Base-by-base conservation (phyloP, 495 filamentous ascomycete species). In the Chaetomium tenue region DNA sequence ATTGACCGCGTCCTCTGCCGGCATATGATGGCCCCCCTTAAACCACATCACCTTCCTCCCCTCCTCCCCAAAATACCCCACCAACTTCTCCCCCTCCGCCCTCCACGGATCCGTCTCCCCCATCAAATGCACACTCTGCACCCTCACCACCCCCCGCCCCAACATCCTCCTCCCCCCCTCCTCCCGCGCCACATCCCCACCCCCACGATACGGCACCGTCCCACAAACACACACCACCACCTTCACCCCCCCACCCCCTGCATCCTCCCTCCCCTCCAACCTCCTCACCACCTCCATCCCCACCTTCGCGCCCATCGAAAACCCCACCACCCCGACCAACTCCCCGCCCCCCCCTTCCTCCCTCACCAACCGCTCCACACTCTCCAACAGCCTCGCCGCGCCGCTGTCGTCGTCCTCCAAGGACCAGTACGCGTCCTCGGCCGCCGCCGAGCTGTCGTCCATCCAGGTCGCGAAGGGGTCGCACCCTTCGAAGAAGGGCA, bases 301-400 rank as follows among this genome's bases (percentile, higher is more conserved):
- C 2, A 67, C 67, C 55, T 74, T 74, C 1, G 68, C 72, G 6
- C 73, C 73, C 46, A 72, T 70, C 12, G 72, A 74, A 30, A 75
- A 74, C 28, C 61, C 73, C 0, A 75, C 57, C 5, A 75, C n/a
- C 12, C 73, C 73, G 1, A 72, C 70, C 28, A 73, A 30, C 28
- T 30, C 28, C 30, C 22, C 28, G 12, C 5, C 15, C 15, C 7
- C 25, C 3, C 7, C 28, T 30, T 30, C 26, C 42, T 47, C 57
- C 25, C 26, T 18, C 18, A 30, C 39, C 12, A 44, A 5, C 22
- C 37, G 16, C 23, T 23, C 39, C 3, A 57, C 4, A 13, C 2
- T 2, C 1, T 7, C 33, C 9, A 37, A 12, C 33, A 37, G 33
- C 33, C 1, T 12, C 33, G 33, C 5, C 33, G 9, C 33, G 33